phyloP scores from a whole-genome alignment of 2,329 filamentous ascomycete genomes.

The Trichoderma koningiopsis region DNA sequence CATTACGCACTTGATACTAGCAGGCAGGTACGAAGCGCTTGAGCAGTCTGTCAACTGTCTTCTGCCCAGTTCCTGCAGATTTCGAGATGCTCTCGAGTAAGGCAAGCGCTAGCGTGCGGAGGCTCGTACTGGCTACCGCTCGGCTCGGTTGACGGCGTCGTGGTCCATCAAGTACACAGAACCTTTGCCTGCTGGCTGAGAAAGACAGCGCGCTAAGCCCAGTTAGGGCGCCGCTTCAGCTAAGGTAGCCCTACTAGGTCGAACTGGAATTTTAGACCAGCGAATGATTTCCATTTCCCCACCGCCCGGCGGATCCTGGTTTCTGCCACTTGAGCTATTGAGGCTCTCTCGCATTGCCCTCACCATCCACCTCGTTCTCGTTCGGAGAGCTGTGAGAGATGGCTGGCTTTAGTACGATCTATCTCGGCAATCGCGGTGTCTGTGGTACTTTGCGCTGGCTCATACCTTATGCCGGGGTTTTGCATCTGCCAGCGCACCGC shows the following conservation, averaged over 20 bases:
- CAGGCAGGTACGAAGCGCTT: neutral
- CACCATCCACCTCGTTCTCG: neutral
- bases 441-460: neutral
- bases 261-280: neutral
- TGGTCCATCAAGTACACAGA: neutral
- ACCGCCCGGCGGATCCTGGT: conserved; percentile 11
- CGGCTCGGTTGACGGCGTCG: neutral
- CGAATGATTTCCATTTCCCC: conserved; percentile 7
- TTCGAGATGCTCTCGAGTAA: neutral
- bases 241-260: neutral
- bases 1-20: neutral
- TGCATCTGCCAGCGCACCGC: neutral
- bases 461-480: neutral
- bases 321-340: conserved; percentile 17
- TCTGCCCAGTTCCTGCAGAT: neutral
- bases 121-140: neutral
- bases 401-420: conserved; percentile 22
- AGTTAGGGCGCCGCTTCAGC: neutral
- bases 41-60: neutral
- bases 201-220: neutral
- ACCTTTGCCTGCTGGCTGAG: neutral
- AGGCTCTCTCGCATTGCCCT: conserved; percentile 3
- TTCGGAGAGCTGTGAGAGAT: neutral
- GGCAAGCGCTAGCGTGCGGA: neutral
- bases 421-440: conserved; percentile 20